These are phyloP conservation scores for Perkinsus olseni DNA, from an alignment of 169 alveolate species.

Conservation along the genomic window DNA sequence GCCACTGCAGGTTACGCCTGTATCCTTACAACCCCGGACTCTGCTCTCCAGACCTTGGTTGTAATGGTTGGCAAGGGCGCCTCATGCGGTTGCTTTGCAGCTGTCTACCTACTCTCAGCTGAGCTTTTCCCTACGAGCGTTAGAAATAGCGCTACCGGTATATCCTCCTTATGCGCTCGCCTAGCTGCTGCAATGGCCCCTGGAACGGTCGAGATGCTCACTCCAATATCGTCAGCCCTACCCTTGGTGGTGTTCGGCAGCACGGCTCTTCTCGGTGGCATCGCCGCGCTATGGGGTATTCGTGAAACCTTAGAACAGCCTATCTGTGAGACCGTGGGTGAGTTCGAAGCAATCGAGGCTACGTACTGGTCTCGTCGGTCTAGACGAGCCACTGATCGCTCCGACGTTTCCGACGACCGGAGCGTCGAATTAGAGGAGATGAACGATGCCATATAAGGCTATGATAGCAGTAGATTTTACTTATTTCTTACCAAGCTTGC, in stretches of 20 bases:
- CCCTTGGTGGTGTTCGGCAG: not conserved
- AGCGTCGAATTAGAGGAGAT: not conserved
- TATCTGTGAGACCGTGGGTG: not conserved
- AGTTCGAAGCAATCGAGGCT: not conserved
- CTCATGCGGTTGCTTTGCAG: not conserved
- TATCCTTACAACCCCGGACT: not conserved
- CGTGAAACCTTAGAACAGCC: not conserved
- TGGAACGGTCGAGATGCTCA: not conserved
- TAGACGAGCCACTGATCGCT: not conserved
- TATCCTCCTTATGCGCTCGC: not conserved
- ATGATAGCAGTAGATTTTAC: not conserved
- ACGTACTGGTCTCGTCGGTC: not conserved
- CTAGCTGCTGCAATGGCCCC: not conserved
- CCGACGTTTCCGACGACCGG: not conserved
- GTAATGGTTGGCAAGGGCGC: not conserved
- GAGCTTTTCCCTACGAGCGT: not conserved
- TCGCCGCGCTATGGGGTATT: not conserved
- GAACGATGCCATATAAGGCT: not conserved
- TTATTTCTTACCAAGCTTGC: not conserved
- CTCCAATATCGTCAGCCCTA: not conserved
- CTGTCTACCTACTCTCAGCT: not conserved
- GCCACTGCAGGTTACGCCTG: not conserved
- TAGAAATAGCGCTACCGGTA: not conserved
- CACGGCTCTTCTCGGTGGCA: not conserved
- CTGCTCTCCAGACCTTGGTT: not conserved